A percentile compares a stretch with the other conserved stretches of the same genome.
Evolutionary conservation across 805 yeast species (phyloP).

Genomic region (Ogataea angusta): DNA sequence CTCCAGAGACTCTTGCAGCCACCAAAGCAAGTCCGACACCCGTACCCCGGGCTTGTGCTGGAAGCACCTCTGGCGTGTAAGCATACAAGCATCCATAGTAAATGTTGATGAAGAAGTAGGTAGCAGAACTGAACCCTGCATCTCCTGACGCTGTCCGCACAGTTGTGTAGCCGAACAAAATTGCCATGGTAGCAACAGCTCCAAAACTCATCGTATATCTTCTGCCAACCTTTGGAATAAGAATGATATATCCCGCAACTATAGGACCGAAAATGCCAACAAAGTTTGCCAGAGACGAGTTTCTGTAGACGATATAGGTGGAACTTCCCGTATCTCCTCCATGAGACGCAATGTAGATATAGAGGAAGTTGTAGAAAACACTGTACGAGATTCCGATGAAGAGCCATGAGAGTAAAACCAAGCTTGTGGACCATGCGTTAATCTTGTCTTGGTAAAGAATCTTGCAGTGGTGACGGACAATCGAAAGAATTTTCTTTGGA

Average conservation of each 20-base stretch:
- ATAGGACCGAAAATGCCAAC: conserved; percentile 53
- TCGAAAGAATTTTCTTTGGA: conserved; percentile 21
- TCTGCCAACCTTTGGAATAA: conserved; percentile 43
- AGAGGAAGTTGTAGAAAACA: conserved; percentile 51
- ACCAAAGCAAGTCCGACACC: conserved; percentile 61
- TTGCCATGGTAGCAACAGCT: conserved; percentile 51
- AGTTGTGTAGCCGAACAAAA: conserved; percentile 61
- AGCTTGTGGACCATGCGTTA: conserved; percentile 43
- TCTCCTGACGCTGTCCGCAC: conserved; percentile 53
- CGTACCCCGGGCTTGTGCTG: conserved; percentile 51
- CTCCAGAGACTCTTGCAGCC: conserved; percentile 49
- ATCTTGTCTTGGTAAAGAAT: conserved; percentile 45
- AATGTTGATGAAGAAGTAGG: conserved; percentile 46
- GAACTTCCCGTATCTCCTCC: conserved; percentile 46
- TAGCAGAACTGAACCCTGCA: conserved; percentile 47
- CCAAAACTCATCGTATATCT: conserved; percentile 55
- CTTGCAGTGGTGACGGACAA: conserved; percentile 14
- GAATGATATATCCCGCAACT: conserved; percentile 41
- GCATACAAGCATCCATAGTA: conserved; percentile 62
- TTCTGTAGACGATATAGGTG: conserved; percentile 42
- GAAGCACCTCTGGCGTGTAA: conserved; percentile 60
- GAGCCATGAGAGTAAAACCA: conserved; percentile 52
- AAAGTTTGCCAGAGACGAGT: conserved; percentile 45
- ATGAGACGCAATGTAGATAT: conserved; percentile 47
- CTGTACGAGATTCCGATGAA: conserved; percentile 59